Percentiles rank a stretch among this genome's conserved stretches.
These are phyloP conservation scores for Lachnellula occidentalis DNA, from an alignment of 2,329 filamentous ascomycete genomes.

Conservation along the genomic window DNA sequence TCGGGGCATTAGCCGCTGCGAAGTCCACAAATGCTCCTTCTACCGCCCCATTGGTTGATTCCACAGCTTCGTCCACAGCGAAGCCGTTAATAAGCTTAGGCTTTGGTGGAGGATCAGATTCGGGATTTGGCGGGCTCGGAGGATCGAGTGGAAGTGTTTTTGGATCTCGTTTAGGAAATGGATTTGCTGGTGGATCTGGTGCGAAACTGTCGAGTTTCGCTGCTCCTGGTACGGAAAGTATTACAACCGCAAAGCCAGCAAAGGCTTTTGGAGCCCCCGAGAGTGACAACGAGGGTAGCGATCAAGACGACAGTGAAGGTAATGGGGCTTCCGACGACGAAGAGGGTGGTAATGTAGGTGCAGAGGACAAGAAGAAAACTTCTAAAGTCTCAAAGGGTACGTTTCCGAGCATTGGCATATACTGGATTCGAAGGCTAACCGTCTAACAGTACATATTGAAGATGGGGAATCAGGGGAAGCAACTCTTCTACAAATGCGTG, in stretches of 20 bases:
- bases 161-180: conserved; percentile 37
- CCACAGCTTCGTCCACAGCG: conserved; percentile 35
- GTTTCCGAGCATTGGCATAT: conserved; percentile 24
- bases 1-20: conserved; percentile 38
- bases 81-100: conserved; percentile 30
- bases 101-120: conserved; percentile 30
- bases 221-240: conserved; percentile 47
- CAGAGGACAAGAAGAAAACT: conserved; percentile 57
- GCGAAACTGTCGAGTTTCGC: conserved; percentile 63
- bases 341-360: conserved; percentile 44
- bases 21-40: conserved; percentile 26
- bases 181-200: conserved; percentile 35
- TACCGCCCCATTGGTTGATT: conserved; percentile 36
- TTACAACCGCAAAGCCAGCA: conserved; percentile 51
- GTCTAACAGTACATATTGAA: conserved; percentile 58
- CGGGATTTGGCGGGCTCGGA: conserved; percentile 32
- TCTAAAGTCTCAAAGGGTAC: conserved; percentile 64
- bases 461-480: conserved; percentile 83
- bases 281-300: conserved; percentile 54
- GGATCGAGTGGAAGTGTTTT: conserved; percentile 38
- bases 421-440: conserved; percentile 7
- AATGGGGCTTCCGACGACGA: conserved; percentile 39
- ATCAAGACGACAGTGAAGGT: conserved; percentile 37
- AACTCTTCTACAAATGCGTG: conserved; percentile 68
- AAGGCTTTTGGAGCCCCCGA: conserved; percentile 75